Evolutionary conservation across 345 rosid species (phyloP), one percentile per base, ranked within the genome.

Genomic region (Conringia planisiliqua): DNA sequence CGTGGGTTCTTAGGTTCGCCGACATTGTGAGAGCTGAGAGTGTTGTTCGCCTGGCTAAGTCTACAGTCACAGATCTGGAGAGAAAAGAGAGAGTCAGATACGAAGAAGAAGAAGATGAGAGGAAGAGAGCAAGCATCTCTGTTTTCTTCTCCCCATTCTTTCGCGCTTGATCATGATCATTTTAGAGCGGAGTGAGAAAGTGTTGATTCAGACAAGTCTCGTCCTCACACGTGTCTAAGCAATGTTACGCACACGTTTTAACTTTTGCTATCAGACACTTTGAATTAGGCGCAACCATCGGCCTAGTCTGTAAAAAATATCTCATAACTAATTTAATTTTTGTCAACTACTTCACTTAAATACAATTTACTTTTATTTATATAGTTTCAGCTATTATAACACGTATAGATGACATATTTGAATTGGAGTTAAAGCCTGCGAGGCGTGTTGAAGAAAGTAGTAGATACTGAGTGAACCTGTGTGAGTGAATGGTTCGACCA

Each of bases 1-100:
- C 98, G 58, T 94, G 96, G 62, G 85, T 36, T 61, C 74, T 77
- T 16, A 89, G 67, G 73, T 72, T 88, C 44, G 79, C 71, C 78
- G 97, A 85, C 97, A 91, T 93, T 82, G 85, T 46, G 42, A 73
- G 17, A 36, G 79, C 55, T 43, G 71, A 71, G 73, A 67, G 57
- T 61, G 71, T 50, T 40, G 73, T 56, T 48, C 42, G 44, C 16
- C 72, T 66, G 35, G 78, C 64, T 38, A 75, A 36, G 43, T 71
- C 13, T 39, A 64, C 51, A 61, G 70, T 58, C n/a, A 50, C 62
- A 38, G 70, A 63, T 63, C 71, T 75, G 57, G 81, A 66, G 78
- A 71, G 54, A 57, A 40, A 1, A 20, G 81, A 66, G 78, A 71
- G 54, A 57, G 46, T 2, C 24, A 58, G 36, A 13, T 67, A 55